These are phyloP conservation scores for Trichoderma parareesei DNA, from an alignment of 495 filamentous ascomycete species.

Conservation along the genomic window DNA sequence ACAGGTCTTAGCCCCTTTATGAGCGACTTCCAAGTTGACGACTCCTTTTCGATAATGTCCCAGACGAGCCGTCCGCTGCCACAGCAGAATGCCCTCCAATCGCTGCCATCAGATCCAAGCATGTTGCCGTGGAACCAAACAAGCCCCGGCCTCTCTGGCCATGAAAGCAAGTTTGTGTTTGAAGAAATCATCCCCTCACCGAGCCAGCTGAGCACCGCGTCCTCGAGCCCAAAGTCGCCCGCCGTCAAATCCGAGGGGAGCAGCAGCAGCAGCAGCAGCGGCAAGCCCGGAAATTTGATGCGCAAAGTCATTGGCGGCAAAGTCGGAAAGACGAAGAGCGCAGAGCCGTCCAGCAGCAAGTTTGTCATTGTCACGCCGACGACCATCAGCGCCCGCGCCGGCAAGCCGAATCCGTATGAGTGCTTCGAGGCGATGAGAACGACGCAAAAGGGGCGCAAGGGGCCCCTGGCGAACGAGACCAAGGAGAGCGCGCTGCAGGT, in stretches of 20 bases:
- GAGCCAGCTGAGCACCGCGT: slow-evolving; percentile 21
- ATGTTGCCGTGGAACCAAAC: slow-evolving; percentile 29
- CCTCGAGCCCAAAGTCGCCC: slow-evolving; percentile 25
- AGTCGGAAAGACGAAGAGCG: slow-evolving; percentile 30
- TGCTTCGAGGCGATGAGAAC: slow-evolving; percentile 38
- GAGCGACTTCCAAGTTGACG: neutral
- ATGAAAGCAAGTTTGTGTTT: slow-evolving; percentile 25
- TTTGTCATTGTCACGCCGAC: slow-evolving; percentile 42
- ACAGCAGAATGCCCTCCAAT: neutral
- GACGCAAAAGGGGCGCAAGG: slow-evolving; percentile 39
- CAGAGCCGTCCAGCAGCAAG: slow-evolving; percentile 24
- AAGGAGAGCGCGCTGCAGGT: slow-evolving; percentile 40
- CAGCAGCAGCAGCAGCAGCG: neutral
- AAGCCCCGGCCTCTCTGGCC: slow-evolving; percentile 22
- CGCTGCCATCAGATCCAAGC: neutral
- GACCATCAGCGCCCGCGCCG: slow-evolving; percentile 33
- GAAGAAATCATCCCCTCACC: slow-evolving; percentile 30
- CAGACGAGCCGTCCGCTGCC: slow-evolving; percentile 8
- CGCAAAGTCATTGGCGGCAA: slow-evolving; percentile 26
- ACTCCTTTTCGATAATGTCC: neutral
- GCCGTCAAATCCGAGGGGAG: slow-evolving; percentile 24
- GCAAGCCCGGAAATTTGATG: slow-evolving; percentile 22
- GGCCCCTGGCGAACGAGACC: slow-evolving; percentile 37
- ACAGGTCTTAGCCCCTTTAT: neutral
- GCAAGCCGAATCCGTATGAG: slow-evolving; percentile 37